Evolutionary conservation across 1,284 basidiomycete genomes (phyloP).

Genomic region (Violaceomyces palustris): DNA sequence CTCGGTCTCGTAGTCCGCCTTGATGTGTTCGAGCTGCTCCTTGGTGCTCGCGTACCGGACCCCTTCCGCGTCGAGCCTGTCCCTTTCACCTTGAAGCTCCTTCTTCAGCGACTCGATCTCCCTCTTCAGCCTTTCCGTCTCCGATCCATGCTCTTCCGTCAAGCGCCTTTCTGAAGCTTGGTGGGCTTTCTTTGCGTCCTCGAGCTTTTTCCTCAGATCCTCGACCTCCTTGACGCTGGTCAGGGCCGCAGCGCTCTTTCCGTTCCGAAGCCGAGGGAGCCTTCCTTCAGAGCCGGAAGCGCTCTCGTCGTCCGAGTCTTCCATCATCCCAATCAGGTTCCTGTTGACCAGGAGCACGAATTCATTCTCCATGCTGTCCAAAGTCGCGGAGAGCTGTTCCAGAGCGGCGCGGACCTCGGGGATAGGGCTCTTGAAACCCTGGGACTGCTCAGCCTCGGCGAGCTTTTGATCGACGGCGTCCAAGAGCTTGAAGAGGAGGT

Average conservation of each 20-base stretch:
- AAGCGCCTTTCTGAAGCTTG: too few relatives aligned
- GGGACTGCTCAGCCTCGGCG: constrained; percentile 2
- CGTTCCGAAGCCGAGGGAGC: too few relatives aligned
- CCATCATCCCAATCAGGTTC: constrained; percentile 27
- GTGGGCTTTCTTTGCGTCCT: too few relatives aligned
- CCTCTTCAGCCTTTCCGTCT: too few relatives aligned
- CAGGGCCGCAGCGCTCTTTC: too few relatives aligned
- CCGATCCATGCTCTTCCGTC: too few relatives aligned
- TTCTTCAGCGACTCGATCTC: too few relatives aligned
- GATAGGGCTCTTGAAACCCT: constrained; percentile 14
- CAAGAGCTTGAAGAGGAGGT: constrained; percentile 28
- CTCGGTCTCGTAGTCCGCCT: constrained; percentile 33
- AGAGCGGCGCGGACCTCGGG: constrained; percentile 30
- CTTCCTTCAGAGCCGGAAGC: too few relatives aligned
- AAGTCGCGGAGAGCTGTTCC: constrained; percentile 17
- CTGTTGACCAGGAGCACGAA: constrained; percentile 36
- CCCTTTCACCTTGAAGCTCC: too few relatives aligned
- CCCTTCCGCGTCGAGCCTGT: neutral
- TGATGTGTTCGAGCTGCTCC: neutral
- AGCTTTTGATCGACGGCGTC: constrained; percentile 29
- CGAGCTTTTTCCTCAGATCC: too few relatives aligned
- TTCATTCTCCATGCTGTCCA: constrained; percentile 39
- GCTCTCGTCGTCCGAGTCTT: constrained; percentile 12
- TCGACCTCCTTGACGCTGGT: too few relatives aligned
- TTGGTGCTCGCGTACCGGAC: neutral